phyloP scores from a whole-genome alignment of 208 protist genomes.

The Wallacemonas sp. region DNA sequence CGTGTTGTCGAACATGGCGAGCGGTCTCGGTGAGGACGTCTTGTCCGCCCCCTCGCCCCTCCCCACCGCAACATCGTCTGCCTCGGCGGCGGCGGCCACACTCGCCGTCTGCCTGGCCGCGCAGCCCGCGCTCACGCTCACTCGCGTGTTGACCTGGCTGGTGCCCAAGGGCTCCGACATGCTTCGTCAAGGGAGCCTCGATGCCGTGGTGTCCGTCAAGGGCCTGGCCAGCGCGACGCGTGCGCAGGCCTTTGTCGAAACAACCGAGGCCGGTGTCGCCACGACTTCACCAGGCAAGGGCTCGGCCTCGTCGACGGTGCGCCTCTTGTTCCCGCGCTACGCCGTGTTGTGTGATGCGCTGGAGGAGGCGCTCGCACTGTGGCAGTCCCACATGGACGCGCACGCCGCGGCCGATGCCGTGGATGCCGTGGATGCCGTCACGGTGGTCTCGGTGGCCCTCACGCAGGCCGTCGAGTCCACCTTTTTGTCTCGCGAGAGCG shows the following conservation, averaged over 20 bases:
- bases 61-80: background rate
- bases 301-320: background rate
- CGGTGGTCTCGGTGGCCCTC: background rate
- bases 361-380: conserved; percentile 7
- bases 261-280: background rate
- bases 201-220: conserved; percentile 42
- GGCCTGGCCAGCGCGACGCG: conserved; percentile 17
- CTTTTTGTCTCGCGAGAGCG: conserved; percentile 7
- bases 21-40: background rate
- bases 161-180: conserved; percentile 21
- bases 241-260: conserved; percentile 11
- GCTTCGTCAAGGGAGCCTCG: conserved; percentile 24
- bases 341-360: conserved; percentile 15
- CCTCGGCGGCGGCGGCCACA: background rate
- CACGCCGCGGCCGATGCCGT: background rate
- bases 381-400: background rate
- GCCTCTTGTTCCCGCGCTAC: conserved; percentile 5
- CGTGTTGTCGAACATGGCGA: background rate
- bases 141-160: conserved; percentile 31
- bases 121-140: conserved; percentile 46
- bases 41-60: background rate
- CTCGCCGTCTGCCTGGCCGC: conserved; percentile 19
- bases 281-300: background rate
- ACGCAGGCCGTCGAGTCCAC: conserved; percentile 2
- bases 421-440: background rate